These are phyloP conservation scores for Furcasterigmium sp. DNA, from an alignment of 2,329 filamentous ascomycete genomes.

Conservation along the genomic window DNA sequence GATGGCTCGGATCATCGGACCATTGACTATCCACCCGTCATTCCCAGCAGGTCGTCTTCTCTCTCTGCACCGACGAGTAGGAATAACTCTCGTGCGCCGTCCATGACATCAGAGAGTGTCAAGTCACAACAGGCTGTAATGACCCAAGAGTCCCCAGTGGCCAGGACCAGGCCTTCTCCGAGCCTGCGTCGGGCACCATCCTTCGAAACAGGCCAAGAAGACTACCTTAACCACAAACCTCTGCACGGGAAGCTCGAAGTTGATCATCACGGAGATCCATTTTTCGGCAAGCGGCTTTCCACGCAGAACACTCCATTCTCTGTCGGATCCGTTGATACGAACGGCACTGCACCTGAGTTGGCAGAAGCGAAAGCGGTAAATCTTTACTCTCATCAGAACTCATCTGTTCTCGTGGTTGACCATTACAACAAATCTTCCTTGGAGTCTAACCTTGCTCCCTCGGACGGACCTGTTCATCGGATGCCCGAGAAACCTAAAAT, in stretches of 20 bases:
- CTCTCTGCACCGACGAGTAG: constrained; percentile 58
- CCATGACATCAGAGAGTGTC: constrained; percentile 53
- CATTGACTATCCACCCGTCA: constrained; percentile 53
- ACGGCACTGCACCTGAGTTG: constrained; percentile 55
- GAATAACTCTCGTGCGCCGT: constrained; percentile 48
- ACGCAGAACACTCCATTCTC: constrained; percentile 59
- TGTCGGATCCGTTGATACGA: constrained; percentile 55
- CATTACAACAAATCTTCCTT: constrained; percentile 47
- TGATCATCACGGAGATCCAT: constrained; percentile 48
- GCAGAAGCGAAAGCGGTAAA: constrained; percentile 58
- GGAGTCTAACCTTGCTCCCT: constrained; percentile 28
- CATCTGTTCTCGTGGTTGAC: constrained; percentile 56
- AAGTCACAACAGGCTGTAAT: constrained; percentile 44
- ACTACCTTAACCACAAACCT: constrained; percentile 12
- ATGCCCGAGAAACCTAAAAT: constrained; percentile 27
- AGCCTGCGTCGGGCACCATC: constrained; percentile 23
- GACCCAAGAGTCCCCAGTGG: constrained; percentile 10
- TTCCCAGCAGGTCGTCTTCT: constrained; percentile 54
- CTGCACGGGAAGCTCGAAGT: constrained; percentile 29
- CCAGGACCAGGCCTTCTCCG: constrained; percentile 19
- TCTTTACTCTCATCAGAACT: constrained; percentile 61
- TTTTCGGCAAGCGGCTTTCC: constrained; percentile 47
- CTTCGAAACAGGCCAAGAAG: constrained; percentile 28
- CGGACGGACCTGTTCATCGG: constrained; percentile 16
- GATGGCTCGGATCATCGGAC: constrained; percentile 49